phyloP scores from a whole-genome alignment of 495 filamentous ascomycete species.

The Barbatosphaeria neglecta region DNA sequence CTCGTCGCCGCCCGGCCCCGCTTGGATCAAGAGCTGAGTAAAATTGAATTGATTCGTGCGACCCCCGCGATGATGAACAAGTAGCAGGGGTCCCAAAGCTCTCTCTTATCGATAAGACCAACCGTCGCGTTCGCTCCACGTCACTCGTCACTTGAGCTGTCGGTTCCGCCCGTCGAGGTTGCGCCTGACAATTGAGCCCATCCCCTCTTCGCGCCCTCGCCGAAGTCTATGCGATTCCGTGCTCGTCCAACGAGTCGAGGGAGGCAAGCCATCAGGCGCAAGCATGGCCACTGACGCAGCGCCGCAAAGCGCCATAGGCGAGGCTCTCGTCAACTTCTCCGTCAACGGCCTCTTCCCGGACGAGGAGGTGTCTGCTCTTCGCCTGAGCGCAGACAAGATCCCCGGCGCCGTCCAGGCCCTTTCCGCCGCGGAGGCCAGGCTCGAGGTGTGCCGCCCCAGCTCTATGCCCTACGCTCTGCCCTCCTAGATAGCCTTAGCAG shows the following conservation, averaged over 20 bases:
- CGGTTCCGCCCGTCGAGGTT: too few species aligned
- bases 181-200: too few species aligned
- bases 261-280: not conserved
- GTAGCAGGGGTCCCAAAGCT: too few species aligned
- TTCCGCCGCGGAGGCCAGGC: slow-evolving; percentile 48
- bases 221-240: too few species aligned
- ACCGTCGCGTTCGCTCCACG: not conserved
- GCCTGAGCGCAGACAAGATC: slow-evolving; percentile 46
- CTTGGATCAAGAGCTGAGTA: too few species aligned
- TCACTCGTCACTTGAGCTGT: not conserved
- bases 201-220: too few species aligned
- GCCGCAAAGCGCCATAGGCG: slow-evolving; percentile 28
- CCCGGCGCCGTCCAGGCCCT: slow-evolving; percentile 53
- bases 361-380: slow-evolving; percentile 54
- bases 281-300: not conserved
- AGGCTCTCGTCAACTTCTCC: slow-evolving; percentile 62
- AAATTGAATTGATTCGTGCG: too few species aligned
- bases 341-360: slow-evolving; percentile 63
- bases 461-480: not conserved
- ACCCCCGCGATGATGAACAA: too few species aligned
- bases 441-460: slow-evolving; percentile 44
- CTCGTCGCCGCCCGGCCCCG: too few species aligned
- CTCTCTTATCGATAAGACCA: too few species aligned
- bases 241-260: too few species aligned
- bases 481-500: too few species aligned